Base-by-base conservation (phyloP, 2,329 filamentous ascomycete species). In the Cladosporium phlei region DNA sequence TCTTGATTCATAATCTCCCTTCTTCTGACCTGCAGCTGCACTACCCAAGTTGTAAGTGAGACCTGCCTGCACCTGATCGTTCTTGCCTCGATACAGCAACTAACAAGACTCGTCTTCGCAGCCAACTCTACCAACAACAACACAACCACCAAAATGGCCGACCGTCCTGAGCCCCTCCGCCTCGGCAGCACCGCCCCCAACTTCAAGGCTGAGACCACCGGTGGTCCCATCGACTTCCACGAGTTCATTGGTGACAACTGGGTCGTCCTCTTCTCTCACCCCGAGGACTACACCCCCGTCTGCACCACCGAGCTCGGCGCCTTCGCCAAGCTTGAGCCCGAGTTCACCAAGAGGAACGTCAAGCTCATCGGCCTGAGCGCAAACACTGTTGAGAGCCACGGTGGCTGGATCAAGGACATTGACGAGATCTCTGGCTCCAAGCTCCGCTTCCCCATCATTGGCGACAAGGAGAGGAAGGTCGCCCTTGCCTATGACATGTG, bases 211-310 rank as follows among this genome's bases (percentile, higher is more conserved):
- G 76, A 83, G 60, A 84, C 82, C 57, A 85, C 82, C 54, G 64
- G 73, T 53, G 82, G 82, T 49, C 73, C 73, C 46, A 83, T 85
- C 64, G 75, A 84, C 68, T 86, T 86, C 74, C 82, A 86, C 70
- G 72, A 84, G 58, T 86, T 79, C 73, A 83, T 85, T 56, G 82
- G 80, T 59, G 73, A 83, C 71, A 80, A 75, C 58, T 86, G 82
- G 81, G 78, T 82, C 51, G 73, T 86, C 53, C 75, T 86, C 56
- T 86, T 86, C 75, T 85, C 81, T 34, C 82, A 86, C 70, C 82
- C 82, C 33, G 82, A 75, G 58, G 73, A 76, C 64, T 78, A 76
- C 68, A 79, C 76, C 6, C 75, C 75, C 38, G 75, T 79, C 53
- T 79, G 79, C 72, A 82, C 79, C 48, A 82, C 78, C 42, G 78